Evolutionary conservation across 1,284 basidiomycete genomes (phyloP).

Genomic region (Ustilago vetiveriae): DNA sequence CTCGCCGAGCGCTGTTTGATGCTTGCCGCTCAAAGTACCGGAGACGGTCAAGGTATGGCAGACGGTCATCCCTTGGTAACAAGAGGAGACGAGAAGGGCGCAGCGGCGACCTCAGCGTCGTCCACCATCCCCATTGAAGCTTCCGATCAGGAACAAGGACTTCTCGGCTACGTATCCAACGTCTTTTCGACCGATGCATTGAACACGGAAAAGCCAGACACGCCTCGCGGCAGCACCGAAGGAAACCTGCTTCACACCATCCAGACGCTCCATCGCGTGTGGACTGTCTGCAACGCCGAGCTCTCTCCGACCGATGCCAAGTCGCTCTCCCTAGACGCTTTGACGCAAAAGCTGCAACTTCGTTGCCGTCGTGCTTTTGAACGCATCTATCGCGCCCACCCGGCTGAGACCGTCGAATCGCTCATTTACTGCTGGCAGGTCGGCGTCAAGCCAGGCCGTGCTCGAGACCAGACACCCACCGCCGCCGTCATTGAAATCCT

Average conservation of each 20-base stretch:
- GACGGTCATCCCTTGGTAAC: background rate
- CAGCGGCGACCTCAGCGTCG: background rate
- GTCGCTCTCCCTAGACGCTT: constrained; percentile 39
- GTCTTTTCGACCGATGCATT: constrained; percentile 44
- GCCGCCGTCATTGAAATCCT: constrained; percentile 78
- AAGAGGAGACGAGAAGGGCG: background rate
- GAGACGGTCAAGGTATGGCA: background rate
- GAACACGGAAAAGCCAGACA: constrained; percentile 6
- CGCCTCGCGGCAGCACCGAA: constrained; percentile 1
- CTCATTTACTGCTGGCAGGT: constrained; percentile 79
- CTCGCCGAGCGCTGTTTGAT: constrained; percentile 48
- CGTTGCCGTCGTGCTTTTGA: constrained; percentile 71
- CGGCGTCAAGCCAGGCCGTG: constrained; percentile 10
- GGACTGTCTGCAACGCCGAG: constrained; percentile 23
- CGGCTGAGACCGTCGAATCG: constrained; percentile 82
- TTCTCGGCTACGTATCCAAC: constrained; percentile 56
- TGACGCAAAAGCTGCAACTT: constrained; percentile 26
- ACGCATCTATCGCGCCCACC: constrained; percentile 82
- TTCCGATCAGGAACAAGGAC: constrained; percentile 9
- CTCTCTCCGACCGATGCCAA: constrained; percentile 30
- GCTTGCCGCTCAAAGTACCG: constrained; percentile 15
- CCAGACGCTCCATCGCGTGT: constrained; percentile 49
- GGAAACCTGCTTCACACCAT: constrained; percentile 35
- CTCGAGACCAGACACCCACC: constrained; percentile 1
- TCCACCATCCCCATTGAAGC: constrained; percentile 8